Evolutionary conservation across 768 basidiomycete species (phyloP).

Genomic region (Butyriboletus loyo): DNA sequence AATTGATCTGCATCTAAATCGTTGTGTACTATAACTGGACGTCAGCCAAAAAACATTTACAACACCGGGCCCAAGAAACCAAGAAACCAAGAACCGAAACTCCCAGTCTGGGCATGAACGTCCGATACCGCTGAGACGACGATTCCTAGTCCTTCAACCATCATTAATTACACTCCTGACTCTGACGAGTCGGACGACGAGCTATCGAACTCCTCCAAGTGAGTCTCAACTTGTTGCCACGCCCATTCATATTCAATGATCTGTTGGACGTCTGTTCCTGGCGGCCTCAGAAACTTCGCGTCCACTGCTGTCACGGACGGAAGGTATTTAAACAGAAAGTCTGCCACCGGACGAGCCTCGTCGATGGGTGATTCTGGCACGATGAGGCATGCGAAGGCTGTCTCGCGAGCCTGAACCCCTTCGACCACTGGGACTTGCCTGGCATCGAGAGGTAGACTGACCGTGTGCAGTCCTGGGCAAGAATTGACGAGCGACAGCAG

Average conservation of each 20-base stretch:
- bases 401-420: neutral
- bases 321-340: slow-evolving; percentile 6
- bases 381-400: neutral
- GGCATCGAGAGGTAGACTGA: slow-evolving; percentile 12
- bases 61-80: no score
- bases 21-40: neutral
- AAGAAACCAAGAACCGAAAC: neutral
- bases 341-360: slow-evolving; percentile 7
- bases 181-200: neutral
- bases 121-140: neutral
- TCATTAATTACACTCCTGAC: no score
- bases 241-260: neutral
- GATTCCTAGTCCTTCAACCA: neutral
- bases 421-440: slow-evolving; percentile 5
- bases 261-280: neutral
- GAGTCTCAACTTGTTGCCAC: neutral
- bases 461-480: neutral
- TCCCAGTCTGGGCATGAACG: neutral
- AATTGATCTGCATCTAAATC: no score
- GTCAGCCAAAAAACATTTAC: neutral
- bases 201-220: neutral
- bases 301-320: slow-evolving; percentile 1
- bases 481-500: slow-evolving; percentile 2
- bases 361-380: slow-evolving; percentile 13
- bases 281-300: neutral